Conservation (phyloP, 305 asterid genomes). For the Fraxinus floribunda region DNA sequence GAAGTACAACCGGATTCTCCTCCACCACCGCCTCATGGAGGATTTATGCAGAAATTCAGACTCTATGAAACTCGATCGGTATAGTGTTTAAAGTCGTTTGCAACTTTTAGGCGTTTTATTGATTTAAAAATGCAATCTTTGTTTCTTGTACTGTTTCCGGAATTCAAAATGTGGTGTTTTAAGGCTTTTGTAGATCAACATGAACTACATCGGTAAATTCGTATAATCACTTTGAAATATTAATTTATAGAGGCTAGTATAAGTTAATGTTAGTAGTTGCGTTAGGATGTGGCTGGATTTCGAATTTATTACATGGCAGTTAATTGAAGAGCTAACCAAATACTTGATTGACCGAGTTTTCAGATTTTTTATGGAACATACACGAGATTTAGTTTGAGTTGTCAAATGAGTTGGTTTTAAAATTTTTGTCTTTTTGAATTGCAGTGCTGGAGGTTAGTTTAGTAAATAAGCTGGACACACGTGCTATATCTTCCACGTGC, state of each 20-base stretch:
- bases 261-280: conserved; percentile 26
- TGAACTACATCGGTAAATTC: not conserved
- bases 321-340: not conserved
- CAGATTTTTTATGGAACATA: conserved; percentile 17
- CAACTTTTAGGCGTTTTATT: conserved; percentile 13
- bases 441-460: not conserved
- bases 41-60: conserved; percentile 90
- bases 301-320: not conserved
- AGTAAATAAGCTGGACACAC: conserved; percentile 7
- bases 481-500: conserved; percentile 15
- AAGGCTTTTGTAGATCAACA: conserved; percentile 2
- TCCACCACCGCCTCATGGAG: conserved; percentile 36
- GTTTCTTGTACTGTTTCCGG: conserved; percentile 4
- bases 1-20: conserved; percentile 39
- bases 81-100: conserved; percentile 23
- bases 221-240: not conserved
- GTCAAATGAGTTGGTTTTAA: not conserved
- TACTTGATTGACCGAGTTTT: not conserved
- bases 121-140: conserved; percentile 12
- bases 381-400: not conserved
- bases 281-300: not conserved
- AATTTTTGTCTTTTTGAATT: conserved; percentile 10
- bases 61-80: conserved; percentile 96
- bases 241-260: not conserved
- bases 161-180: conserved; percentile 16